Conservation (phyloP, 371 early-diverging fungal genomes). For the Apophysomyces sp. region DNA sequence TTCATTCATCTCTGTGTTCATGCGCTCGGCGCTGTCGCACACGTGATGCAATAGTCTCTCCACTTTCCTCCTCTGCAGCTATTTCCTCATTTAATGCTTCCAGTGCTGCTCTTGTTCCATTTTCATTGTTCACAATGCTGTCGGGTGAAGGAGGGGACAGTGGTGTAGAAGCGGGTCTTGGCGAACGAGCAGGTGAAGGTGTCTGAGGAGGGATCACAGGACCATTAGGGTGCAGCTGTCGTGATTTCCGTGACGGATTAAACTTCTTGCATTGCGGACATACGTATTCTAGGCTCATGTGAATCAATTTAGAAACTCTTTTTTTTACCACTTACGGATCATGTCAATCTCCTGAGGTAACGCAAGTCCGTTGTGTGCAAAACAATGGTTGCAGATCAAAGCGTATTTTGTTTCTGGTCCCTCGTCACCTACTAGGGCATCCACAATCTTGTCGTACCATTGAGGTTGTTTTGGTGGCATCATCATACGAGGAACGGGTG, state of each 20-base stretch:
- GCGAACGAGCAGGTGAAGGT: not conserved
- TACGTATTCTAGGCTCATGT: conserved; percentile 14
- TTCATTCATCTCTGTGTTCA: not conserved
- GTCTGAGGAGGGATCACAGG: conserved; percentile 1
- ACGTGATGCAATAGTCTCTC: not conserved
- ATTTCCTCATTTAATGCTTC: not conserved
- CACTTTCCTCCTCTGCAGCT: not conserved
- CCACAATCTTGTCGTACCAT: conserved; percentile 87
- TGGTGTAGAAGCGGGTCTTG: not conserved
- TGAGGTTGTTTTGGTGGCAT: conserved; percentile 19
- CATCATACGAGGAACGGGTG: not conserved
- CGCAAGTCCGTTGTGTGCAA: conserved; percentile 89
- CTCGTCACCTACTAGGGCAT: conserved; percentile 85
- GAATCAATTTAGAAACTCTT: not conserved
- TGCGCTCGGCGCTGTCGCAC: not conserved
- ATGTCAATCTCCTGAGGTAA: conserved; percentile 78
- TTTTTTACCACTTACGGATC: conserved; percentile 55
- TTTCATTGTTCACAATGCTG: not conserved
- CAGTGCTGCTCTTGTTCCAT: not conserved
- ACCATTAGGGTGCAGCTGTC: conserved; percentile 10
- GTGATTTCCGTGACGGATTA: conserved; percentile 20
- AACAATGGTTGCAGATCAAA: conserved; percentile 88
- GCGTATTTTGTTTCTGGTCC: conserved; percentile 87
- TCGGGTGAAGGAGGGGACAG: not conserved
- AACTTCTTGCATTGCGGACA: conserved; percentile 25